phyloP scores from a whole-genome alignment of 225 moss, liverwort and hornwort genomes.

The Sphagnum contortum region DNA sequence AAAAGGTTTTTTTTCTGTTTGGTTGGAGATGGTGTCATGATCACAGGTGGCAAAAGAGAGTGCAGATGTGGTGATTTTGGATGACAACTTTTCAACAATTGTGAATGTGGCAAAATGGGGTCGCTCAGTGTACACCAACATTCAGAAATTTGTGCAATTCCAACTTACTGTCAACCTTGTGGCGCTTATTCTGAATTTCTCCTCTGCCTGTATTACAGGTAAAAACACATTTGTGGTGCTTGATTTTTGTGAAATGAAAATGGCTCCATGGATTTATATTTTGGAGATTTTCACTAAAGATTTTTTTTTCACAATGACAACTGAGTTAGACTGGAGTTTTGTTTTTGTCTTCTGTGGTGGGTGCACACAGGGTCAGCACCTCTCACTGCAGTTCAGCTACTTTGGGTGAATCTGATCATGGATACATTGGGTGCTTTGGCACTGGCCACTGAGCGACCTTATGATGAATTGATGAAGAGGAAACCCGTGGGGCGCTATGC shows the following conservation, averaged over 20 bases:
- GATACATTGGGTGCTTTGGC: slow-evolving; percentile 19
- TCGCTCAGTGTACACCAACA: slow-evolving; percentile 14
- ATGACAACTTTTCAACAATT: slow-evolving; percentile 13
- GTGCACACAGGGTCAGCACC: slow-evolving; percentile 8
- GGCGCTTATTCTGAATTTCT: slow-evolving; percentile 13
- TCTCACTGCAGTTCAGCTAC: slow-evolving; percentile 13
- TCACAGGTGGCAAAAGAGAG: slow-evolving; percentile 18
- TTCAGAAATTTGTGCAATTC: slow-evolving; percentile 19
- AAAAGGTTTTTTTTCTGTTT: background rate
- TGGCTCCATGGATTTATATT: no score
- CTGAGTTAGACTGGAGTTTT: background rate
- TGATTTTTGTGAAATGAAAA: no score
- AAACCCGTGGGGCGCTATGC: slow-evolving; percentile 7
- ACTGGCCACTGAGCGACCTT: slow-evolving; percentile 16
- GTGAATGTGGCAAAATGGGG: slow-evolving; percentile 15
- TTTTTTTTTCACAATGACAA: background rate
- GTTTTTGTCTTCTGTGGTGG: background rate
- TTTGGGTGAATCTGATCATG: slow-evolving; percentile 21
- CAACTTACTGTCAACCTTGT: slow-evolving; percentile 17
- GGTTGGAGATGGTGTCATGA: background rate
- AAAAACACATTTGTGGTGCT: no score
- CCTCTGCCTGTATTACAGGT: slow-evolving; percentile 15
- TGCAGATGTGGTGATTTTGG: slow-evolving; percentile 14
- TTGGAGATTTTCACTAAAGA: background rate
- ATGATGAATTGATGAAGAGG: slow-evolving; percentile 11